These are phyloP conservation scores for Mallotus repandus DNA, from an alignment of 441 rosid genomes.

Conservation along the genomic window DNA sequence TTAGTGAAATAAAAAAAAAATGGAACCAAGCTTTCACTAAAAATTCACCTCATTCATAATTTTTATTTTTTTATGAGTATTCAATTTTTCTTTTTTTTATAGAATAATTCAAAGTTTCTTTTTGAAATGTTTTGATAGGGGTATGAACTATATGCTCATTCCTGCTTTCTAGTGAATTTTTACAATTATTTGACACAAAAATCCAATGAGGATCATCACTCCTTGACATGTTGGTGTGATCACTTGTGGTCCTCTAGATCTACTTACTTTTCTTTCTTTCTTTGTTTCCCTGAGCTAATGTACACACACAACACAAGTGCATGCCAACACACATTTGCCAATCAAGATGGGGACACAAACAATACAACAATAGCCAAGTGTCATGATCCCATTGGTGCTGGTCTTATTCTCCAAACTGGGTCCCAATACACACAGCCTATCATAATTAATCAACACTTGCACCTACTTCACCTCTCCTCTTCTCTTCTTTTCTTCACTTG, in stretches of 20 bases:
- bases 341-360: background rate
- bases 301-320: background rate
- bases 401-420: background rate
- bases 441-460: background rate
- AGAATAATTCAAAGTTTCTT: no score
- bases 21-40: no score
- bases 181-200: background rate
- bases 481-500: background rate
- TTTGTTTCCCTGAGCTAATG: no score
- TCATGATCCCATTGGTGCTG: background rate
- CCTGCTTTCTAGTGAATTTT: no score
- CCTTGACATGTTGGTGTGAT: background rate
- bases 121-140: no score
- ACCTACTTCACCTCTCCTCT: slow-evolving; percentile 32
- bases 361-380: background rate
- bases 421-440: slow-evolving; percentile 8
- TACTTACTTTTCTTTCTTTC: slow-evolving; percentile 5
- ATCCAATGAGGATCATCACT: slow-evolving; percentile 1
- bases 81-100: no score
- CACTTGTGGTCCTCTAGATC: slow-evolving; percentile 19
- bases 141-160: no score
- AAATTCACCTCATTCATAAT: no score
- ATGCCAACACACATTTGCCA: background rate
- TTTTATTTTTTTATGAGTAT: no score
- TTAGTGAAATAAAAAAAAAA: no score